Evolutionary conservation across 495 filamentous ascomycete species (phyloP).

Genomic region (Clavariopsis aquatica): DNA sequence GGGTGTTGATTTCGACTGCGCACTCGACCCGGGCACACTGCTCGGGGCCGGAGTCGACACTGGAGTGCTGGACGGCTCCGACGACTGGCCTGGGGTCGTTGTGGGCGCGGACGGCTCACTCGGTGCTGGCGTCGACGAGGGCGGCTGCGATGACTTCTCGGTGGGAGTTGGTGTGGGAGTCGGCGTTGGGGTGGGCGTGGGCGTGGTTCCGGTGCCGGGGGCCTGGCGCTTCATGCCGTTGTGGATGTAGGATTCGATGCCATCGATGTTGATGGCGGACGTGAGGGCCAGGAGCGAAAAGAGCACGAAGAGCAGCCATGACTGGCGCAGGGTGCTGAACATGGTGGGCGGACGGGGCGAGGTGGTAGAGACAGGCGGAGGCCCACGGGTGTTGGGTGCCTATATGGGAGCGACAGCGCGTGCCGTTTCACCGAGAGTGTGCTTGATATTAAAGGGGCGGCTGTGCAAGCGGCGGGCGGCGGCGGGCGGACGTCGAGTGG

Average conservation of each 20-base stretch:
- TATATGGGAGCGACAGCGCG: conserved; percentile 12
- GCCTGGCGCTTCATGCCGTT: conserved; percentile 22
- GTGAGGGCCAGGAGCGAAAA: conserved; percentile 25
- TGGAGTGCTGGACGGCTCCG: not conserved
- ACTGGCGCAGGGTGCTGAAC: conserved; percentile 28
- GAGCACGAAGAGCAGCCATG: conserved; percentile 36
- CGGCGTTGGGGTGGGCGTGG: conserved; percentile 16
- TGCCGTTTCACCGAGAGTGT: conserved; percentile 12
- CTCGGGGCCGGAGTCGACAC: not conserved
- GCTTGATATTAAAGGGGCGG: conserved; percentile 18
- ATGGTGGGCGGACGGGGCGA: conserved; percentile 24
- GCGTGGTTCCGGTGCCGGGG: conserved; percentile 25
- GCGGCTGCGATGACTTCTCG: not conserved
- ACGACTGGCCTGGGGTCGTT: no score
- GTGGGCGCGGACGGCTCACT: no score
- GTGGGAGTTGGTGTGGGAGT: conserved; percentile 11
- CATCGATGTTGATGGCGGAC: conserved; percentile 33
- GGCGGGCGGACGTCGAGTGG: not conserved
- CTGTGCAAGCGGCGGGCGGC: not conserved
- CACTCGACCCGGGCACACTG: conserved; percentile 4
- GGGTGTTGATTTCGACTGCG: conserved; percentile 3
- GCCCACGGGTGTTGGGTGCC: conserved; percentile 8
- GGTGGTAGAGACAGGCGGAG: not conserved
- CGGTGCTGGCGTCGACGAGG: not conserved
- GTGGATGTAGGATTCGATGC: conserved; percentile 31